Evolutionary conservation across 805 yeast genomes (phyloP).

Genomic region (Crinitomyces ghanaensis): DNA sequence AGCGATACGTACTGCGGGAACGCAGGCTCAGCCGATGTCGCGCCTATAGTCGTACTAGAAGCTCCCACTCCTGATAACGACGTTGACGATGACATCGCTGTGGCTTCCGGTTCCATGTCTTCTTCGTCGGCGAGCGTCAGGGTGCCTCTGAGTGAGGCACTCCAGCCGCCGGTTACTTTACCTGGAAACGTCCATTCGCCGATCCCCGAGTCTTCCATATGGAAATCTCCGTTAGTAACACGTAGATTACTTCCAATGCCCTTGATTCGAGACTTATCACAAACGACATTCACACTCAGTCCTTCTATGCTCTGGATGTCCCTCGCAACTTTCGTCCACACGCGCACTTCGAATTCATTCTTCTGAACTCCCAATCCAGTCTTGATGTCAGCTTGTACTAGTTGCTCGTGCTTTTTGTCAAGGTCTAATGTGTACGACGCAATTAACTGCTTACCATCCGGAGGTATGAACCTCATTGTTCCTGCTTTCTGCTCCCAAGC

Average conservation of each 20-base stretch:
- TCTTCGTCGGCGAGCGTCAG: conserved; percentile 24
- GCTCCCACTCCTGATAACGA: conserved; percentile 16
- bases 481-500: conserved; percentile 41
- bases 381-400: conserved; percentile 43
- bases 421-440: conserved; percentile 51
- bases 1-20: conserved; percentile 39
- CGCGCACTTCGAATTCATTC: conserved; percentile 53
- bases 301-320: conserved; percentile 38
- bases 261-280: conserved; percentile 16
- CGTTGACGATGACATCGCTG: conserved; percentile 5
- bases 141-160: conserved; percentile 56
- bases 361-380: conserved; percentile 40
- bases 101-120: no score
- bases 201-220: conserved; percentile 36
- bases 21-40: conserved; percentile 4
- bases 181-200: conserved; percentile 65
- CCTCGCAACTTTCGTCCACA: conserved; percentile 36
- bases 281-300: conserved; percentile 33
- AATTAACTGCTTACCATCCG: conserved; percentile 65
- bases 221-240: conserved; percentile 69
- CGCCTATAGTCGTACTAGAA: background rate
- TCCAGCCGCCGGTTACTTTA: conserved; percentile 48
- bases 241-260: conserved; percentile 41
- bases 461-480: conserved; percentile 62
- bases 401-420: conserved; percentile 14